Base-by-base conservation (phyloP, 148 eudicot genomes). In the Dysphania ambrosioides region DNA sequence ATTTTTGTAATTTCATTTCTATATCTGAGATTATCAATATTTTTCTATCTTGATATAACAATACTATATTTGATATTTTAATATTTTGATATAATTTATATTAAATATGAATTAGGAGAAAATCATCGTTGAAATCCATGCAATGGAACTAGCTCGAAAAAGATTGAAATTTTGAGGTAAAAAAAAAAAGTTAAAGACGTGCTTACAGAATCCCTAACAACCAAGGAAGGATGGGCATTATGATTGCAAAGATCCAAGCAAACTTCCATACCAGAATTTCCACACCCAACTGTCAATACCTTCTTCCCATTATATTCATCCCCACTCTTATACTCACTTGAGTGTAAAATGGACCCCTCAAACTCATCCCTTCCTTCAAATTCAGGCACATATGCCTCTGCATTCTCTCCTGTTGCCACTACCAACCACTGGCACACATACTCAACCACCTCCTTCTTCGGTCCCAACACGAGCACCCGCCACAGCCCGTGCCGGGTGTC, bases 241-340 rank as follows among this genome's bases (percentile, higher is more conserved):
- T 80, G 81, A 62, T 85, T 90, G 80, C 88, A 88, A 69, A 90
- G 91, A 81, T 90, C 91, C 80, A 90, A 86, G 61, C 91, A 84
- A 27, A 90, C 84, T 42, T 90, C 94, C 94, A 90, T 90, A 53
- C 94, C 94, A 0, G 94, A 90, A 79, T 90, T 90, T 2, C 94
- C 94, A 90, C 94, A 88, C 1, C 94, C 95, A 58, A 90, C 88
- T 18, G 88, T 91, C 83, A 90, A 80, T 61, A 90, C 90, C 36
- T 40, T 85, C 77, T 83, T 82, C 2, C 78, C 79, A 8, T 30
- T 10, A 75, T 79, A 86, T 13, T 44, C 79, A 13, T 80, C 56
- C 7, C 95, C 95, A 57, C 83, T 86, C 35, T 80, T 88, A 49
- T 90, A 90, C 36, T 75, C 80, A 74, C 91, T 88, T 0, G 91